Base-by-base conservation (phyloP, 768 basidiomycete genomes). In the Lenzites betulinus region DNA sequence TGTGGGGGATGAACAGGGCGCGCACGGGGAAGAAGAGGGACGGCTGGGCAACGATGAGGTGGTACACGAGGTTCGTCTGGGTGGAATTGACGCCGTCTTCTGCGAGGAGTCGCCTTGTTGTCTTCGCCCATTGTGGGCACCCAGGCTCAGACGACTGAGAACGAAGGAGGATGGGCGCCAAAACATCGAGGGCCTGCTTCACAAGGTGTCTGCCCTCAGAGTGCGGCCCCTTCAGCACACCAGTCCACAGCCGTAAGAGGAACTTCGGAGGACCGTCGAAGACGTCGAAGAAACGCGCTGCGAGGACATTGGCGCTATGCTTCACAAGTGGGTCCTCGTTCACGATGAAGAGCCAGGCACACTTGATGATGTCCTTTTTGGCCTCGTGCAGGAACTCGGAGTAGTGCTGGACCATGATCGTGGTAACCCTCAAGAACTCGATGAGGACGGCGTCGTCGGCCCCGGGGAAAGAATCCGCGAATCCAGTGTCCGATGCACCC, bases 11-110 rank as follows among this genome's bases (percentile, higher is more conserved):
- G 74, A 98, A 98, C 9, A 97, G 78, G 3, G 92, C 89, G 42
- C 97, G 89, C 58, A 94, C 92, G 42, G 92, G 88, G 77, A 90
- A 98, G 76, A 98, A 99, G 9, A 97, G 79, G 53, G 93, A 83
- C 0, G 92, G 86, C 61, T 98, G 94, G 60, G 93, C 90, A 63
- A 93, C 88, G 58, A 99, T 89, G 54, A 99, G 84, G 62, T 95
- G 90, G 70, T 97, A 99, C 52, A 98, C 90, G 62, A 83, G 81
- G 60, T 89, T 85, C 54, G 90, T 82, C 60, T 95, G 84, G 44
- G 83, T 77, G 48, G 83, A 79, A 26, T 83, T 81, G 51, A 83
- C 82, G 2, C 90, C 90, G 70, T 99, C 97, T 74, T 99, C 97
- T 18, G 88, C 84, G 38, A 99, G 81, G 33, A 97, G 80, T 47